Evolutionary conservation across 768 basidiomycete genomes (phyloP), one percentile per base, ranked within the genome.

Genomic region (Trametes elegans): DNA sequence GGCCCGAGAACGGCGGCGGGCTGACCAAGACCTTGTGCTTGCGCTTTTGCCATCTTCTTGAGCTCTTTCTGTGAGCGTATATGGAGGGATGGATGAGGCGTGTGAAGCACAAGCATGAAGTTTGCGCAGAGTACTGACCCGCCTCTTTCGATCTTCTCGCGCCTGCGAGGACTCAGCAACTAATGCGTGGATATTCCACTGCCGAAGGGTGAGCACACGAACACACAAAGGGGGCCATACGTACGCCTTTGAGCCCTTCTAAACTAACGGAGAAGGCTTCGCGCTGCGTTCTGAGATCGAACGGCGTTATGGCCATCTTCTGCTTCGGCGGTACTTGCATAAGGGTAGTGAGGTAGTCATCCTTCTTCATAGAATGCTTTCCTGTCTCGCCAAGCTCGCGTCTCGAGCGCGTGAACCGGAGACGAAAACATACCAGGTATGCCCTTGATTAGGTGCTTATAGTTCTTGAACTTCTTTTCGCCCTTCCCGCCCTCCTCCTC

Each of bases 311-410:
- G 44, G 73, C 71, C 51, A 82, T 78, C 55, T 79, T 80, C 63
- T 89, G 86, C 67, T 90, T 90, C 55, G 85, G 83, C 5, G 88
- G 88, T 10, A 77, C 74, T 61, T 80, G 75, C 74, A 90, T 87
- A 59, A 82, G 81, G 1, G 72, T 81, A 34, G 76, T 76, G 45
- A 91, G 70, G 68, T 82, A 88, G 55, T 86, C 83, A 62, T 91
- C 88, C 68, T 86, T 91, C 74, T 88, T 89, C 76, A 81, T 76
- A 26, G 88, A 87, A 60, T 90, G 88, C 68, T 90, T 90, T 55
- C 88, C 85, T 86, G 60, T 18, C 39, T 19, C 42, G 51, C 26
- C 31, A 31, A 43, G 46, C 19, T 48, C 48, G 40, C 32, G 57
- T 42, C 36, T 18, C 32, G 41, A 41, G 42, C 26, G 34, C 24